Evolutionary conservation across 2,329 filamentous ascomycete species (phyloP).

Genomic region (Exophiala calicioides): DNA sequence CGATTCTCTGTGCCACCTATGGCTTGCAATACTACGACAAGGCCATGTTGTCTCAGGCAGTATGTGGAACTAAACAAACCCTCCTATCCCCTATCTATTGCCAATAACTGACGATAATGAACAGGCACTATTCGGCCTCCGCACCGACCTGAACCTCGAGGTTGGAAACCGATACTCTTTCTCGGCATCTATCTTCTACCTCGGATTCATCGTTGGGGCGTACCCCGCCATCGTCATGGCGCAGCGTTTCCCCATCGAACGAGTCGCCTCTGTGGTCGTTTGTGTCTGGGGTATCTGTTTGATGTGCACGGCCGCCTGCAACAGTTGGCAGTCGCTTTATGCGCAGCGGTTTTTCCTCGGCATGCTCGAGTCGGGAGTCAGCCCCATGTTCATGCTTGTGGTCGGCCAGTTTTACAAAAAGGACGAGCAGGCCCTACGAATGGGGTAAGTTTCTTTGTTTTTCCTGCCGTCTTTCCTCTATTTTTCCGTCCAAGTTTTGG

Average conservation of each 20-base stretch:
- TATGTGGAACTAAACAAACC: conserved; percentile 27
- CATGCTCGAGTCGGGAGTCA: conserved; percentile 64
- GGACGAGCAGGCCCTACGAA: conserved; percentile 62
- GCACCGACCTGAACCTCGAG: conserved; percentile 42
- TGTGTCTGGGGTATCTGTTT: conserved; percentile 65
- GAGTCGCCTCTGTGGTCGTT: conserved; percentile 63
- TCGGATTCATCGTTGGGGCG: conserved; percentile 71
- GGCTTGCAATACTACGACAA: conserved; percentile 56
- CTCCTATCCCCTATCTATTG: neutral
- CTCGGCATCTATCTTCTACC: conserved; percentile 57
- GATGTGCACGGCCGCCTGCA: conserved; percentile 69
- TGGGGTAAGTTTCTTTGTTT: conserved; percentile 45
- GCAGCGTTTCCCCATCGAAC: conserved; percentile 65
- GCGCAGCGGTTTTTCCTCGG: conserved; percentile 65
- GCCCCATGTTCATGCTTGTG: conserved; percentile 66
- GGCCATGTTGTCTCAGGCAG: conserved; percentile 56
- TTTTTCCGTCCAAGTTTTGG: neutral
- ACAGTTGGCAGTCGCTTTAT: conserved; percentile 62
- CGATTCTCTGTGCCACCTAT: conserved; percentile 54
- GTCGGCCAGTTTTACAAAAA: conserved; percentile 65
- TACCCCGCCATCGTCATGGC: conserved; percentile 72
- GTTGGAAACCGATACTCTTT: conserved; percentile 39
- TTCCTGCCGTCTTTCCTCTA: no score
- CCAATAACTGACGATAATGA: neutral
- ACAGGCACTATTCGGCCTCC: conserved; percentile 46